A percentile compares a stretch with the other conserved stretches of the same genome.
These are phyloP conservation scores for Peniophora sp. DNA, from an alignment of 1,284 basidiomycete genomes.

Conservation along the genomic window DNA sequence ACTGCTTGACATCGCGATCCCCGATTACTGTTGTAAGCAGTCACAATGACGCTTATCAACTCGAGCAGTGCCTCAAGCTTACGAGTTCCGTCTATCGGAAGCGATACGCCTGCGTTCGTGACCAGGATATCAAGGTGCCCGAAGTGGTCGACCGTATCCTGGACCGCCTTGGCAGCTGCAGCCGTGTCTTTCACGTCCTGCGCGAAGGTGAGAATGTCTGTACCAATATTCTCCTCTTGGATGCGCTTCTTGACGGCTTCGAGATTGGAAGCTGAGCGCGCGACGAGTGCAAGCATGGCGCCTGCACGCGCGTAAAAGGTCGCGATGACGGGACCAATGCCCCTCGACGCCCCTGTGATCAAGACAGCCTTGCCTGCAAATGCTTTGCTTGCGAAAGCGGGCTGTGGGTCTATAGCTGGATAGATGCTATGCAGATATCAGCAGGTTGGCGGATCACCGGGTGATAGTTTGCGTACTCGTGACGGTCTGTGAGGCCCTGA, in stretches of 20 bases:
- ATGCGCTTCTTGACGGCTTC: background rate
- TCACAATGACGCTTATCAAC: no score
- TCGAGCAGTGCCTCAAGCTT: no score
- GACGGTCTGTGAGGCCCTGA: no score
- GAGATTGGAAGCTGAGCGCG: background rate
- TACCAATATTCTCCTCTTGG: background rate
- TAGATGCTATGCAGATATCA: background rate
- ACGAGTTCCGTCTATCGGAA: background rate
- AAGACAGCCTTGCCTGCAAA: conserved; percentile 12
- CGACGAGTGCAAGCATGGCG: conserved; percentile 5
- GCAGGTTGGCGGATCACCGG: background rate
- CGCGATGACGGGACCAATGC: conserved; percentile 10
- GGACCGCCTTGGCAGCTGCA: background rate
- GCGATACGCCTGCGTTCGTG: background rate
- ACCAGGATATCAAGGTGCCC: background rate
- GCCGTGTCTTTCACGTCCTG: background rate
- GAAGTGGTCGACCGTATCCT: background rate
- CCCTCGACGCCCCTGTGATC: conserved; percentile 16
- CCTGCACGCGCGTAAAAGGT: conserved; percentile 6
- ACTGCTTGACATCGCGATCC: background rate
- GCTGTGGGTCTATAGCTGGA: background rate
- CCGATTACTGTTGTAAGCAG: background rate
- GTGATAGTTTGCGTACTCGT: no score
- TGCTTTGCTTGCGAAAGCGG: background rate
- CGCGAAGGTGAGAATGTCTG: background rate